Evolutionary conservation across 208 protist species (phyloP).

Genomic region (Trypanosoma caninum): DNA sequence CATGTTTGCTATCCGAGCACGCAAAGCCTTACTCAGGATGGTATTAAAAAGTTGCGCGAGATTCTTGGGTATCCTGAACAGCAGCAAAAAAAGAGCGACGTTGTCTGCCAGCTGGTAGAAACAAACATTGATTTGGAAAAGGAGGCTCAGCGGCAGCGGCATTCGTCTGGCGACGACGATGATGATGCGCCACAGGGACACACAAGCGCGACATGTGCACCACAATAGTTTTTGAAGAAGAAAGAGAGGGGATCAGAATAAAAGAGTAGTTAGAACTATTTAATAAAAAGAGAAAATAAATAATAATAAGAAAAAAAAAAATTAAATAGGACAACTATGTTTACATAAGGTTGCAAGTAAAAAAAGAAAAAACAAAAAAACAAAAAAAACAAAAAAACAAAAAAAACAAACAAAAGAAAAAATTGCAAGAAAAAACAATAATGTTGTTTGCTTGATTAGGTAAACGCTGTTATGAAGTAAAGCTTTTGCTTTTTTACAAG

Average conservation of each 20-base stretch:
- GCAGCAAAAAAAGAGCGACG: conserved; percentile 33
- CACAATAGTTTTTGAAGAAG: conserved; percentile 46
- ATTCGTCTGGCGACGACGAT: conserved; percentile 57
- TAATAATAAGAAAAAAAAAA: conserved; percentile 10
- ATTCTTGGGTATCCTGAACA: conserved; percentile 76
- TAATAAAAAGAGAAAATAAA: conserved; percentile 16
- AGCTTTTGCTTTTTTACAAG: too few species aligned
- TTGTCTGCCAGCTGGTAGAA: conserved; percentile 48
- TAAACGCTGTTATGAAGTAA: conserved; percentile 4
- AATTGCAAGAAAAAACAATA: background rate
- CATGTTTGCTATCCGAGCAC: conserved; percentile 83
- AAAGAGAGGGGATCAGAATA: conserved; percentile 7
- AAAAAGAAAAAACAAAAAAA: conserved; percentile 14
- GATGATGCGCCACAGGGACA: conserved; percentile 42
- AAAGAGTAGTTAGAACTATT: conserved; percentile 15
- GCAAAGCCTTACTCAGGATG: background rate
- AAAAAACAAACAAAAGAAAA: conserved; percentile 12
- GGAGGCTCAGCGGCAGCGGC: conserved; percentile 61
- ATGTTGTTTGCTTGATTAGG: background rate
- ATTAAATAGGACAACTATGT: too few species aligned
- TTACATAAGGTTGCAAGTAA: too few species aligned
- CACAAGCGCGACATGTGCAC: conserved; percentile 63
- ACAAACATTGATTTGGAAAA: conserved; percentile 81
- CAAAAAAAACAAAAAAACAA: background rate
- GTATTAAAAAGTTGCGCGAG: conserved; percentile 52